A percentile compares a stretch with the other conserved stretches of the same genome.
These are phyloP conservation scores for Cryphonectria radicalis DNA, from an alignment of 2,329 filamentous ascomycete genomes.

Conservation along the genomic window DNA sequence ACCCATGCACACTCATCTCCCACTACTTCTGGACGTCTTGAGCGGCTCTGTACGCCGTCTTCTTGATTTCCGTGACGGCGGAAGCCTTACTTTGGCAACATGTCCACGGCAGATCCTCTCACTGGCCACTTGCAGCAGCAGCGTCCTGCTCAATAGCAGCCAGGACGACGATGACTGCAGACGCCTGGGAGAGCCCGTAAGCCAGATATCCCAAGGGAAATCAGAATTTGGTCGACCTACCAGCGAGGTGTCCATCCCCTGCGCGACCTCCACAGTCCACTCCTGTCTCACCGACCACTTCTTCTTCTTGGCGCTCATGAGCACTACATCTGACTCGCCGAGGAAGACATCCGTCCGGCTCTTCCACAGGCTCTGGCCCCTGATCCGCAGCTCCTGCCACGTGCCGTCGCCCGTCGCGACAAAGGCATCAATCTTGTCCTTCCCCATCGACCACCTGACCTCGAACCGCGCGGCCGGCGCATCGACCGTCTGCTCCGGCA, in stretches of 20 bases:
- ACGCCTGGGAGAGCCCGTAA: neutral
- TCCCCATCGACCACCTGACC: neutral
- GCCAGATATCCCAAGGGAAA: neutral
- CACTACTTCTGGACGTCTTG: too few species aligned
- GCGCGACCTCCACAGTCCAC: neutral
- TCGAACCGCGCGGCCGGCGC: neutral
- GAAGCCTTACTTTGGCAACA: neutral
- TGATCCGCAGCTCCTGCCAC: neutral
- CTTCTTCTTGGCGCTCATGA: neutral
- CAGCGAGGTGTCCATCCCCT: constrained; percentile 1
- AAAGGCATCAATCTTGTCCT: neutral
- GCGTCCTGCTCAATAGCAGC: neutral
- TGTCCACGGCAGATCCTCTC: neutral
- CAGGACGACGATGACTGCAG: constrained; percentile 2
- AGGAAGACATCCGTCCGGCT: neutral
- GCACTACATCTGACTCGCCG: neutral
- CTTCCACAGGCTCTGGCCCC: neutral
- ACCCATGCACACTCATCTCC: too few species aligned
- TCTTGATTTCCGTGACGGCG: too few species aligned
- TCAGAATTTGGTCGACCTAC: neutral
- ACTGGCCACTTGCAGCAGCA: neutral
- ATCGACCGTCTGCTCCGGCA: constrained; percentile 2
- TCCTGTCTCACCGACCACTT: neutral
- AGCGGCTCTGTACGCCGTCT: too few species aligned
- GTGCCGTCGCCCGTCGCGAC: neutral